Conservation (phyloP, 257 asterid species). For the Solanum gandarillasii region DNA sequence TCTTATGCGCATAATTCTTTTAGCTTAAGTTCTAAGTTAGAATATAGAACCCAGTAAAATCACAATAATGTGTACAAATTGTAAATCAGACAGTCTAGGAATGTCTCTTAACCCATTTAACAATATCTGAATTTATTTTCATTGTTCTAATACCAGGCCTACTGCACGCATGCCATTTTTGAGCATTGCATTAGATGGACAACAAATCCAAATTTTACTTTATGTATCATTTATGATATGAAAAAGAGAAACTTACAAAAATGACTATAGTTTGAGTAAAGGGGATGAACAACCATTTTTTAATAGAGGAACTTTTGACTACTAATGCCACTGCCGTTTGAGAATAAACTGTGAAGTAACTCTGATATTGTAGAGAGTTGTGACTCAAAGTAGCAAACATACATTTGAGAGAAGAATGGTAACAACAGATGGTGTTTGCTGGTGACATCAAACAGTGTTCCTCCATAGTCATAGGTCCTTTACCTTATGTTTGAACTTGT, state of each 20-base stretch:
- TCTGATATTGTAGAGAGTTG: not conserved
- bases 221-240: not conserved
- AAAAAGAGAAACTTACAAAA: not conserved
- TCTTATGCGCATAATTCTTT: not conserved
- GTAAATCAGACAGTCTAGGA: not conserved
- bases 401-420: not conserved
- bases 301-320: not conserved
- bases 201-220: not conserved
- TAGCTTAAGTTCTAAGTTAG: not conserved
- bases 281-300: not conserved
- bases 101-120: not conserved
- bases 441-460: not conserved
- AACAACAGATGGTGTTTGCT: not conserved
- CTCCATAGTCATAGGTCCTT: not conserved
- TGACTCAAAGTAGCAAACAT: not conserved
- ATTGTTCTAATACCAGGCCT: not conserved
- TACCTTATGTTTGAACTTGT: not conserved
- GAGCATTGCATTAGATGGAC: not conserved
- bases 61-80: not conserved
- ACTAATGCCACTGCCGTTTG: not conserved
- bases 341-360: not conserved
- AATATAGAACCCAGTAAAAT: not conserved
- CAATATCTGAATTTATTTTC: not conserved
- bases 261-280: not conserved
- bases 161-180: not conserved